Percentiles rank a stretch among this genome's conserved stretches.
These are phyloP conservation scores for Hypomyces rosellus DNA, from an alignment of 2,329 filamentous ascomycete genomes.

Conservation along the genomic window DNA sequence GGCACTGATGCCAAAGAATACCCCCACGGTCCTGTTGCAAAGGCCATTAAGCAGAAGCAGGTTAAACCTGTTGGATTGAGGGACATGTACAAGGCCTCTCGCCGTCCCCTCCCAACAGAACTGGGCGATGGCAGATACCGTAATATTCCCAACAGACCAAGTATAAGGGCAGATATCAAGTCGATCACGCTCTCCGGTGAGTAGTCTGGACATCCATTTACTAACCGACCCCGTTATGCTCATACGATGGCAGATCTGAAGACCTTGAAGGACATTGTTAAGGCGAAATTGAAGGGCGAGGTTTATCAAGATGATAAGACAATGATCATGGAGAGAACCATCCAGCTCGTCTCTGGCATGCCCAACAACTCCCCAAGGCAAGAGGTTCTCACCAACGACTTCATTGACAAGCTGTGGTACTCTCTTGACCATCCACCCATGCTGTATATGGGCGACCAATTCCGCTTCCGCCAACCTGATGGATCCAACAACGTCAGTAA, in stretches of 20 bases:
- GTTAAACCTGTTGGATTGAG: conserved; percentile 20
- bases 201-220: background rate
- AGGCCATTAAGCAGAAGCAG: conserved; percentile 9
- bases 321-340: conserved; percentile 68
- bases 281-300: conserved; percentile 56
- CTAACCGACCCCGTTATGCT: conserved; percentile 1
- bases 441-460: conserved; percentile 56
- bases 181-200: conserved; percentile 43
- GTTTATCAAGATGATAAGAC: conserved; percentile 66
- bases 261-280: conserved; percentile 56
- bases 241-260: conserved; percentile 45
- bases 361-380: conserved; percentile 56
- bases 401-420: conserved; percentile 65
- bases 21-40: conserved; percentile 3
- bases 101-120: conserved; percentile 56
- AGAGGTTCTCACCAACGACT: conserved; percentile 56
- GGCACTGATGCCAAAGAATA: conserved; percentile 17
- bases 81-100: conserved; percentile 40
- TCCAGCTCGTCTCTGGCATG: conserved; percentile 61
- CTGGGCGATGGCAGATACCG: conserved; percentile 57
- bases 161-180: conserved; percentile 51
- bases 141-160: conserved; percentile 39
- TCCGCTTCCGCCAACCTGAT: conserved; percentile 61
- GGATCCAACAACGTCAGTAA: conserved; percentile 57
- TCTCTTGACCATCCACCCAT: conserved; percentile 66